Evolutionary conservation across 805 yeast species (phyloP).

Genomic region (Candida quercuum): DNA sequence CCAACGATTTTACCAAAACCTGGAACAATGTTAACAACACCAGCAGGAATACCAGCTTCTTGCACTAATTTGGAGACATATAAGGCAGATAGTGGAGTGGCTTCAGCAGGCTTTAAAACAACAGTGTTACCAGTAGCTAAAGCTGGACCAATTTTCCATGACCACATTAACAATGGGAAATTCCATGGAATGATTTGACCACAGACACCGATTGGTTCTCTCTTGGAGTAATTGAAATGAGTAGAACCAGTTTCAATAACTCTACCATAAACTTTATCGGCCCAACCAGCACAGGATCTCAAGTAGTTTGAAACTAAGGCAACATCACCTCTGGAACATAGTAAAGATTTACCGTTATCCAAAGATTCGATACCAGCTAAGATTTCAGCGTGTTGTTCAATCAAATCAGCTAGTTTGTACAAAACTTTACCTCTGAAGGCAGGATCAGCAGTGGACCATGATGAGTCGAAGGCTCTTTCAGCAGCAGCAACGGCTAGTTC

Average conservation of each 20-base stretch:
- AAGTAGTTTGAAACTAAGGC: slow-evolving; percentile 61
- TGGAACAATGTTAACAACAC: slow-evolving; percentile 81
- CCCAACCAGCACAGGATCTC: slow-evolving; percentile 87
- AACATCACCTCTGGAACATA: slow-evolving; percentile 70
- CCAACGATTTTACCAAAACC: slow-evolving; percentile 89
- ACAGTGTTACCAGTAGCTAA: slow-evolving; percentile 86
- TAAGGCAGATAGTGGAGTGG: slow-evolving; percentile 86
- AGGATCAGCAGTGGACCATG: slow-evolving; percentile 76
- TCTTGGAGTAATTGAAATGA: slow-evolving; percentile 73
- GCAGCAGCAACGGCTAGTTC: slow-evolving; percentile 83
- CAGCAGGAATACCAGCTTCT: slow-evolving; percentile 88
- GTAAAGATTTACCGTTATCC: slow-evolving; percentile 84
- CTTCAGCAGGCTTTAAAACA: slow-evolving; percentile 86
- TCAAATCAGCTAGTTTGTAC: slow-evolving; percentile 67
- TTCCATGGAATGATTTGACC: slow-evolving; percentile 98
- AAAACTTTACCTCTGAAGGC: slow-evolving; percentile 56
- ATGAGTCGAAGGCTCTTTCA: slow-evolving; percentile 59
- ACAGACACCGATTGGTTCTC: slow-evolving; percentile 92
- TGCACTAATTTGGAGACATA: slow-evolving; percentile 62
- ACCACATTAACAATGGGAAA: slow-evolving; percentile 89
- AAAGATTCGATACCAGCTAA: slow-evolving; percentile 78
- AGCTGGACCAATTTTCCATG: slow-evolving; percentile 95
- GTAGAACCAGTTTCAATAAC: slow-evolving; percentile 67
- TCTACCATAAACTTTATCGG: slow-evolving; percentile 80
- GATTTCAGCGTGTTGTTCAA: slow-evolving; percentile 66